Evolutionary conservation across 1,284 basidiomycete species (phyloP), one percentile per base, ranked within the genome.

Genomic region (Cronartium quercuum): DNA sequence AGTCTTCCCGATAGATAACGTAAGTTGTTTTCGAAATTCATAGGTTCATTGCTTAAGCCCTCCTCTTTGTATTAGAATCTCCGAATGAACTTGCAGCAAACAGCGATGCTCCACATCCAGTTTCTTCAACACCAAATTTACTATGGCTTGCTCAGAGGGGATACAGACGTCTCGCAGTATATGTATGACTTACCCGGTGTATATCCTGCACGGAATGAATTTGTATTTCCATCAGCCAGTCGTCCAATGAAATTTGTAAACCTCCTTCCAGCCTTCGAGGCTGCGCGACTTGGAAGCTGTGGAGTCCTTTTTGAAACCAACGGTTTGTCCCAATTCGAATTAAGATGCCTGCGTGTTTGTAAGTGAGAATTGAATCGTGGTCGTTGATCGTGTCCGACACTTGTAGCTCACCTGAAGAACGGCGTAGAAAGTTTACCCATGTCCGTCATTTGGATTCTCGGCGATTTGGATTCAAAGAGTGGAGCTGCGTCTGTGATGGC

Each of bases 101-200:
- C 79, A 4, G 89, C 91, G 78, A 80, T 88, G 40, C 82, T 83
- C 13, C 90, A 92, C 77, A 81, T 91, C 70, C 85, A 86, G 74
- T 87, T 88, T 79, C 80, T 93, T 6, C 90, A 91, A 81, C 88
- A 90, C 80, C 84, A 92, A 88, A 82, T 93, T 15, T 90, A 91
- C 80, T 81, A 83, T 62, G 87, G 88, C 2, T 82, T 84, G 41
- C 80, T 94, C 18, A 85, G 84, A 2, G 89, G 91, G 60, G 84
- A 84, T 1, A 75, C 71, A 9, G 84, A 87, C 70, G 85, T 93
- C 64, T 83, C 87, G 12, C 89, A 85, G 5, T 91, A 89, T 82
- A 97, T 97, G 83, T 98, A 96, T 81, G 91, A 96, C 80, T 85
- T 93, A 2, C 90, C 92, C 0, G 86, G 86, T 0, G 88, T 91